Conservation (phyloP, 2,329 filamentous ascomycete species). For the Colletotrichum acutatum region DNA sequence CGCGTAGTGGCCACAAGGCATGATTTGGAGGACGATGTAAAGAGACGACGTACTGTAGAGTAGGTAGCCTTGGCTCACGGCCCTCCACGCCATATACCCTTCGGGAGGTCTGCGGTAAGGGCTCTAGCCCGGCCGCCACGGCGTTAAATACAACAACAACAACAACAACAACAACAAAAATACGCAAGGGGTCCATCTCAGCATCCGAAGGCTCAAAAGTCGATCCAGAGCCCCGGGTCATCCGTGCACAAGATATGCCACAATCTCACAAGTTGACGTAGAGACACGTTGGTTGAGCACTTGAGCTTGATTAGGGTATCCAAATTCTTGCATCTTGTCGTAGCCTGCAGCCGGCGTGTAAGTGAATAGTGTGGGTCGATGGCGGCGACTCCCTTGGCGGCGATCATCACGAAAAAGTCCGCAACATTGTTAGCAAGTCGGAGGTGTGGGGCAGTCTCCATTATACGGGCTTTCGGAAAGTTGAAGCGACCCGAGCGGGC, state of each 20-base stretch:
- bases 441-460: conserved; percentile 10
- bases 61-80: too few species aligned
- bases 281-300: neutral
- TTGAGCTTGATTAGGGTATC: neutral
- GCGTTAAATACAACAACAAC: too few species aligned
- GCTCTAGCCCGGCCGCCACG: too few species aligned
- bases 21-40: too few species aligned
- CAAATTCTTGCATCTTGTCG: conserved; percentile 11
- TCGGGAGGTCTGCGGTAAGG: too few species aligned
- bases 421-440: neutral
- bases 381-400: conserved; percentile 23
- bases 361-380: conserved; percentile 20
- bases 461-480: conserved; percentile 17
- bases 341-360: conserved; percentile 12
- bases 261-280: conserved; percentile 14
- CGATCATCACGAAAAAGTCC: conserved; percentile 17
- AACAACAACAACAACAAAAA: too few species aligned
- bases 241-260: conserved; percentile 13
- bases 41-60: too few species aligned
- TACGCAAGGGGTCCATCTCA: conserved; percentile 32
- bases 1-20: too few species aligned
- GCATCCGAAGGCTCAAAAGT: conserved; percentile 19
- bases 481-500: conserved; percentile 28
- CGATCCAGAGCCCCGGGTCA: conserved; percentile 22
- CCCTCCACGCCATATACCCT: too few species aligned